A percentile compares a stretch with the other conserved stretches of the same genome.
phyloP scores from a whole-genome alignment of 2,329 filamentous ascomycete species.

The Didymella pomorum region DNA sequence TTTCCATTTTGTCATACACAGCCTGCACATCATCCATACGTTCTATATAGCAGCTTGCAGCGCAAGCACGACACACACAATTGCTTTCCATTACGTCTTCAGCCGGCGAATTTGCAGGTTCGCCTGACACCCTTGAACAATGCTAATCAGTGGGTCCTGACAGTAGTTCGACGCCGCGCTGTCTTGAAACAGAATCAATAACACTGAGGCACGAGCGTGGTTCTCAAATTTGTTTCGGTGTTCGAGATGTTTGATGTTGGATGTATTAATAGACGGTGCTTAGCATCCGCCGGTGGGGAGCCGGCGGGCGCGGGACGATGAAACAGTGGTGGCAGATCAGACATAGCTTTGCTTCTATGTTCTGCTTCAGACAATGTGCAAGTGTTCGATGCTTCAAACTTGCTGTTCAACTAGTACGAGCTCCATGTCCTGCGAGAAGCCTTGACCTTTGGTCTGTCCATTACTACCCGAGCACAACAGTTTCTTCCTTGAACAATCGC shows the following conservation, averaged over 20 bases:
- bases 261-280: conserved; percentile 6
- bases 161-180: conserved; percentile 3
- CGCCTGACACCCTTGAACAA: neutral
- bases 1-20: neutral
- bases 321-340: conserved; percentile 7
- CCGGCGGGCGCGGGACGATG: conserved; percentile 17
- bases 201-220: conserved; percentile 5
- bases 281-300: conserved; percentile 9
- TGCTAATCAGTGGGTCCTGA: conserved; percentile 7
- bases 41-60: neutral
- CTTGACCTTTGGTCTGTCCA: no score
- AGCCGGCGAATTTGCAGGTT: no score
- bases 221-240: neutral
- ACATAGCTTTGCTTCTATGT: no score
- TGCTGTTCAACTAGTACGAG: no score
- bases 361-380: no score
- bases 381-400: no score
- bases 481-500: no score
- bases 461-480: no score
- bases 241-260: conserved; percentile 9
- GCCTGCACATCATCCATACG: neutral
- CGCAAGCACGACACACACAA: neutral
- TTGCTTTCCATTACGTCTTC: no score
- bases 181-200: conserved; percentile 10
- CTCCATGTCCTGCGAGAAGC: no score